Evolutionary conservation across 2,329 filamentous ascomycete species (phyloP).

Genomic region (Exophiala sp.): DNA sequence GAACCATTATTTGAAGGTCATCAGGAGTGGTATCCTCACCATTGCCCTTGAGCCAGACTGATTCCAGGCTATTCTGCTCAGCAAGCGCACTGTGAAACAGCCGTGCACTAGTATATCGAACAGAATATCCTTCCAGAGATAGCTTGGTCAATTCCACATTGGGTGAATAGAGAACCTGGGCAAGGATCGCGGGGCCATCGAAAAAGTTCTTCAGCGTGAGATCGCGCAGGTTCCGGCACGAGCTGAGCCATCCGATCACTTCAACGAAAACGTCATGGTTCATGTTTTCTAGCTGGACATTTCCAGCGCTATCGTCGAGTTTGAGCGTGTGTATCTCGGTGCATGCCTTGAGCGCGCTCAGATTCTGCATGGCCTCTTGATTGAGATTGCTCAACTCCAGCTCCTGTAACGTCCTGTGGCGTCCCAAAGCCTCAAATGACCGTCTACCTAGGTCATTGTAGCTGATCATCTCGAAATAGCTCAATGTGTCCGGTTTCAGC

Average conservation of each 20-base stretch:
- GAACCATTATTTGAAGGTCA: constrained; percentile 32
- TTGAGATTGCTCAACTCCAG: constrained; percentile 50
- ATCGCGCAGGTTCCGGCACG: constrained; percentile 50
- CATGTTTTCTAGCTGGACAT: constrained; percentile 48
- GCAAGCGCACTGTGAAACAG: constrained; percentile 32
- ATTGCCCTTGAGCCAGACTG: constrained; percentile 33
- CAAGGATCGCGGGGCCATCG: constrained; percentile 44
- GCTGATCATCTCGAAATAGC: constrained; percentile 57
- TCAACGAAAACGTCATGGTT: constrained; percentile 53
- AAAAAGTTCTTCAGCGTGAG: constrained; percentile 52
- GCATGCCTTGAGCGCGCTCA: constrained; percentile 49
- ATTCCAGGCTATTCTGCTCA: constrained; percentile 30
- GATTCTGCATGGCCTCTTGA: constrained; percentile 47
- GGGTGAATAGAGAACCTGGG: constrained; percentile 29
- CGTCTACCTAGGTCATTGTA: constrained; percentile 53
- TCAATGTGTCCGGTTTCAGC: constrained; percentile 56
- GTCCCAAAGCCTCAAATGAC: constrained; percentile 52
- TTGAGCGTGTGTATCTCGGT: constrained; percentile 48
- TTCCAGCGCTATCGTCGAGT: constrained; percentile 45
- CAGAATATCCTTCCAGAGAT: constrained; percentile 31
- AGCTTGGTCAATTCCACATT: constrained; percentile 32
- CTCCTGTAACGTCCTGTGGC: constrained; percentile 52
- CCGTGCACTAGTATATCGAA: constrained; percentile 22
- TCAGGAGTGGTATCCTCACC: constrained; percentile 27
- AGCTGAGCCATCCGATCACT: constrained; percentile 53